Conservation (phyloP, 192 early-diverging fungal genomes). For the Gamsiella multidivaricata region DNA sequence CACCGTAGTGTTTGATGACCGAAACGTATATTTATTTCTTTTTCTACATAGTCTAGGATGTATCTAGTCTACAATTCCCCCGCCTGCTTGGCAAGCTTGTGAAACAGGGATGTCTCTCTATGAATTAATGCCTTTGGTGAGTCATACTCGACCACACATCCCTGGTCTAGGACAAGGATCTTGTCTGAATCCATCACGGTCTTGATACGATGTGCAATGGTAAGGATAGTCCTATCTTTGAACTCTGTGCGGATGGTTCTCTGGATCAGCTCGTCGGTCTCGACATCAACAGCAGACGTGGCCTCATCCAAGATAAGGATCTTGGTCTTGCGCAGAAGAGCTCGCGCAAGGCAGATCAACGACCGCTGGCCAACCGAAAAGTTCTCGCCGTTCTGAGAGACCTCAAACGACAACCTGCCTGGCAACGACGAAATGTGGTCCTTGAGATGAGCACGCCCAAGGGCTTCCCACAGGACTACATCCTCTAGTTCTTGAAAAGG, state of each 20-base stretch:
- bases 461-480: constrained; percentile 71
- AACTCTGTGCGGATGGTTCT: constrained; percentile 56
- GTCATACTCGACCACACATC: constrained; percentile 74
- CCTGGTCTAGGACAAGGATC: constrained; percentile 80
- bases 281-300: constrained; percentile 58
- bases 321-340: constrained; percentile 58
- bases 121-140: constrained; percentile 70
- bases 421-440: constrained; percentile 66
- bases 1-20: too few relatives aligned
- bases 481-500: constrained; percentile 61
- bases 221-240: constrained; percentile 58
- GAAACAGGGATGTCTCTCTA: constrained; percentile 58
- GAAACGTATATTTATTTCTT: too few relatives aligned
- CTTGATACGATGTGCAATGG: constrained; percentile 70
- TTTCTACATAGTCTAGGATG: too few relatives aligned
- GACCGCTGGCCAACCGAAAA: constrained; percentile 85
- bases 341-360: constrained; percentile 74
- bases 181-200: constrained; percentile 78
- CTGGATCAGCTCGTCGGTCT: constrained; percentile 55
- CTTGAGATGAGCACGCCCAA: constrained; percentile 74
- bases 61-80: too few relatives aligned
- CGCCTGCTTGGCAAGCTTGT: constrained; percentile 22
- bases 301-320: constrained; percentile 45
- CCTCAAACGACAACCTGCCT: constrained; percentile 70
- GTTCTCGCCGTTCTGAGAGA: constrained; percentile 82